Evolutionary conservation across 768 basidiomycete genomes (phyloP).

Genomic region (Boletus speciosus): DNA sequence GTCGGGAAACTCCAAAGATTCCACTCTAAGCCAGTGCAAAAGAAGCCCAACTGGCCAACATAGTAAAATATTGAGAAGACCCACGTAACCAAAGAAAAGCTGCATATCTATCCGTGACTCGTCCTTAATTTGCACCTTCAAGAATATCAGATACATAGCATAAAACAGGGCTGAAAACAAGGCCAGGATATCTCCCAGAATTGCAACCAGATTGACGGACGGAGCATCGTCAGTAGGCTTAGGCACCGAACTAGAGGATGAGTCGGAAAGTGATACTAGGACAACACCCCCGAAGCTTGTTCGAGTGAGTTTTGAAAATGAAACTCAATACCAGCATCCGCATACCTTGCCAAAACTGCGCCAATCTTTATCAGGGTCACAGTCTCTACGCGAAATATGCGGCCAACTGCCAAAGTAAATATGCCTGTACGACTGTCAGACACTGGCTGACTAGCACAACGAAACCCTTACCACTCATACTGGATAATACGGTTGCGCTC

Average conservation of each 20-base stretch:
- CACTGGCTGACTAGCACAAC: not conserved
- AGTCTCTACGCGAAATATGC: constrained; percentile 76
- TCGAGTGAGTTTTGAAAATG: constrained; percentile 6
- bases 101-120: constrained; percentile 91
- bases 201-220: constrained; percentile 27
- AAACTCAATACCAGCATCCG: not conserved
- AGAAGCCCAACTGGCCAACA: constrained; percentile 77
- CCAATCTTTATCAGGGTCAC: constrained; percentile 68
- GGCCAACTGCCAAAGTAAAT: constrained; percentile 85
- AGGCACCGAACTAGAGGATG: constrained; percentile 28
- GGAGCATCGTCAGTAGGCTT: constrained; percentile 7
- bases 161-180: constrained; percentile 86
- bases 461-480: constrained; percentile 72
- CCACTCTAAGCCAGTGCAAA: constrained; percentile 69
- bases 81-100: constrained; percentile 92
- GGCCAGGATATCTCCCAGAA: constrained; percentile 77
- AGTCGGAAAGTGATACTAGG: constrained; percentile 88
- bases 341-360: constrained; percentile 78
- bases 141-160: constrained; percentile 80
- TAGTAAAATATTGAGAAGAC: constrained; percentile 74
- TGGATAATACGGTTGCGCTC: constrained; percentile 84
- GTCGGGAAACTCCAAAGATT: constrained; percentile 70
- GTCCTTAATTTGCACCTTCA: constrained; percentile 80
- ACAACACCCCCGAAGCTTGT: constrained; percentile 76
- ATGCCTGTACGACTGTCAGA: constrained; percentile 55